Evolutionary conservation across 495 filamentous ascomycete species (phyloP).

Genomic region (Aspergillus affinis): DNA sequence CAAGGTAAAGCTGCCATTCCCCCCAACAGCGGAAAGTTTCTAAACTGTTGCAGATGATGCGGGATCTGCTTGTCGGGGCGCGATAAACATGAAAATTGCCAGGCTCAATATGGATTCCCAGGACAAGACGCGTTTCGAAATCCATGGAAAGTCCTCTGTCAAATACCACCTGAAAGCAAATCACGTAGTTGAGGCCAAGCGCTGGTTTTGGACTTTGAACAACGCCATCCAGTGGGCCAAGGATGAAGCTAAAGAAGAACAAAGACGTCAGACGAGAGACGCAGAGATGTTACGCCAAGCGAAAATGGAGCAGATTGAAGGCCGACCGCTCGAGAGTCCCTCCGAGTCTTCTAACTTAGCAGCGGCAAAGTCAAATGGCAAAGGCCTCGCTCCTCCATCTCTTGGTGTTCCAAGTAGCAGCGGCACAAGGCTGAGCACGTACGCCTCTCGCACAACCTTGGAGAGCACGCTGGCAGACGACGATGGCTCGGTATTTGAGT

Average conservation of each 20-base stretch:
- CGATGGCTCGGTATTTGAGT: slow-evolving; percentile 55
- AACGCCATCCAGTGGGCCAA: slow-evolving; percentile 98
- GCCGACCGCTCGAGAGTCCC: slow-evolving; percentile 29
- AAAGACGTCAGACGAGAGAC: slow-evolving; percentile 67
- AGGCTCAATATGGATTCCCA: slow-evolving; percentile 92
- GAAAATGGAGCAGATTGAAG: slow-evolving; percentile 59
- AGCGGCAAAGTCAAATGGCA: slow-evolving; percentile 37
- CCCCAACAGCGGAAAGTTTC: neutral
- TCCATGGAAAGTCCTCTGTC: slow-evolving; percentile 96
- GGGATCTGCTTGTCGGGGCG: slow-evolving; percentile 76
- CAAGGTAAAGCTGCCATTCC: slow-evolving; percentile 55
- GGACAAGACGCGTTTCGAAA: slow-evolving; percentile 96
- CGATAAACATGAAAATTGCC: slow-evolving; percentile 98
- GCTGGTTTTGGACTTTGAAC: slow-evolving; percentile 95
- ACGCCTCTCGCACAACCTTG: slow-evolving; percentile 52
- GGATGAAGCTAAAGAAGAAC: slow-evolving; percentile 90
- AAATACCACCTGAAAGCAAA: slow-evolving; percentile 98
- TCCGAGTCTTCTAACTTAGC: slow-evolving; percentile 29
- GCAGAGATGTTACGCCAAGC: slow-evolving; percentile 76
- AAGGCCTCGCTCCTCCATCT: slow-evolving; percentile 37
- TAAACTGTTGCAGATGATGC: slow-evolving; percentile 60
- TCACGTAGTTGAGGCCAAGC: slow-evolving; percentile 64
- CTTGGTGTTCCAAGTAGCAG: slow-evolving; percentile 35
- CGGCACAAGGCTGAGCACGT: slow-evolving; percentile 41
- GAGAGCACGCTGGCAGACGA: slow-evolving; percentile 50